Conservation (phyloP, 768 basidiomycete genomes). For the Pleurotus eryngii region DNA sequence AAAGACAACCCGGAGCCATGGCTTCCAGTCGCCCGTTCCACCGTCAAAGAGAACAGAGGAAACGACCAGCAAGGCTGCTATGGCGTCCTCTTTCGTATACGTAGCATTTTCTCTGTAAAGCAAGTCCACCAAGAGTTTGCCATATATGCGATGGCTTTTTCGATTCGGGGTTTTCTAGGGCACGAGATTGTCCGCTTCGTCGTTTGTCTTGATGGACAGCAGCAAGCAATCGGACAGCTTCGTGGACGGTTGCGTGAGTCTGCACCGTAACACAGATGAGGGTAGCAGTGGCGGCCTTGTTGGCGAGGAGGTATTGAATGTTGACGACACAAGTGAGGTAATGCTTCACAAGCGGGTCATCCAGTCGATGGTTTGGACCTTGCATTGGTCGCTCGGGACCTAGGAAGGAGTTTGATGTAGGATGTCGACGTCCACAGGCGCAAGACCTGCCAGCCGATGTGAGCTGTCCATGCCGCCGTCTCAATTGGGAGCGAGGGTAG, state of each 20-base stretch:
- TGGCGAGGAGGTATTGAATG: conserved; percentile 70
- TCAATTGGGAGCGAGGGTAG: too few species aligned
- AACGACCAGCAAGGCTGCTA: conserved; percentile 73
- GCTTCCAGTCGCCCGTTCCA: conserved; percentile 64
- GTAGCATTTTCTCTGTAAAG: neutral
- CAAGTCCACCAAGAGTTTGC: neutral
- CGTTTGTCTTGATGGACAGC: conserved; percentile 43
- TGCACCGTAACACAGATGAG: conserved; percentile 51
- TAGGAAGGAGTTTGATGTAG: too few species aligned
- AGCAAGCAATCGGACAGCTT: conserved; percentile 62
- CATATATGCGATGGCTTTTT: neutral
- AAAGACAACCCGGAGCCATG: conserved; percentile 62
- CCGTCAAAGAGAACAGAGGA: conserved; percentile 79
- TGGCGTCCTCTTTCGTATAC: conserved; percentile 55
- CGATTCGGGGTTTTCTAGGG: neutral
- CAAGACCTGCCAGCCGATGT: too few species aligned
- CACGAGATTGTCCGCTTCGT: neutral
- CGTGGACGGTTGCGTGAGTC: conserved; percentile 39
- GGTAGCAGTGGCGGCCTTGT: conserved; percentile 35
- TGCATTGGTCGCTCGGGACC: too few species aligned
- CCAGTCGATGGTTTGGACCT: neutral
- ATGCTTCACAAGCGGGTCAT: conserved; percentile 21
- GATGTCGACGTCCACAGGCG: too few species aligned
- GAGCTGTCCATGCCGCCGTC: too few species aligned
- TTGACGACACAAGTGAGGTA: conserved; percentile 64